These are phyloP conservation scores for Candida sonorensis DNA, from an alignment of 805 yeast species.

Conservation along the genomic window DNA sequence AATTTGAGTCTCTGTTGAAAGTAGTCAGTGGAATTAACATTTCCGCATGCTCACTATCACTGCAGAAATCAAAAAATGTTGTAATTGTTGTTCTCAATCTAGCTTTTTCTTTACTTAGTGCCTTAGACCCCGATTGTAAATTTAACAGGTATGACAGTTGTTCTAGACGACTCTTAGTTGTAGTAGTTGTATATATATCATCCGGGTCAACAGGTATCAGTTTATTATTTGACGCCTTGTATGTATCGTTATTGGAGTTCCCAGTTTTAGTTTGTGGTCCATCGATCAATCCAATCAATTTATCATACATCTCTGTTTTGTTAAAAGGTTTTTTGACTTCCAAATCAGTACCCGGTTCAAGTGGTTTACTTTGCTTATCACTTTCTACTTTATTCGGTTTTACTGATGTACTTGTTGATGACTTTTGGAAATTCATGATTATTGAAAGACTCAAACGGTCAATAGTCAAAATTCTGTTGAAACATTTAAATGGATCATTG, in stretches of 20 bases:
- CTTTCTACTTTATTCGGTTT: no score
- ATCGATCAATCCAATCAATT: no score
- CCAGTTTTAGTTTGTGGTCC: constrained; percentile 9
- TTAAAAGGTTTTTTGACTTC: no score
- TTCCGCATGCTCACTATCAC: constrained; percentile 30
- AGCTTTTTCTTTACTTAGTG: constrained; percentile 34
- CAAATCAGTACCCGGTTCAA: no score
- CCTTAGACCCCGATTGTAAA: constrained; percentile 30
- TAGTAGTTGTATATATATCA: constrained; percentile 25
- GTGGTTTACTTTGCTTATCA: no score
- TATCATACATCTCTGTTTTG: no score
- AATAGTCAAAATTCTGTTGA: constrained; percentile 17
- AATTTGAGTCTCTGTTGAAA: constrained; percentile 21
- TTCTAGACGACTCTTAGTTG: constrained; percentile 17
- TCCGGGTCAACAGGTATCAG: constrained; percentile 15
- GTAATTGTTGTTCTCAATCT: constrained; percentile 29
- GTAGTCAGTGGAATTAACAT: constrained; percentile 15
- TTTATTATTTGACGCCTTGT: constrained; percentile 16
- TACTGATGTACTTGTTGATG: no score
- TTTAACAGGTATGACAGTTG: constrained; percentile 21
- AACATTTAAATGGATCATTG: constrained; percentile 25
- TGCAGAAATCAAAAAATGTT: constrained; percentile 48
- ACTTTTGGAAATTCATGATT: no score
- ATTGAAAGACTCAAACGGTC: constrained; percentile 23
- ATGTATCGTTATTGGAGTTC: constrained; percentile 15